phyloP scores from a whole-genome alignment of 139 green algal genomes.

The Pleodorina starrii region DNA sequence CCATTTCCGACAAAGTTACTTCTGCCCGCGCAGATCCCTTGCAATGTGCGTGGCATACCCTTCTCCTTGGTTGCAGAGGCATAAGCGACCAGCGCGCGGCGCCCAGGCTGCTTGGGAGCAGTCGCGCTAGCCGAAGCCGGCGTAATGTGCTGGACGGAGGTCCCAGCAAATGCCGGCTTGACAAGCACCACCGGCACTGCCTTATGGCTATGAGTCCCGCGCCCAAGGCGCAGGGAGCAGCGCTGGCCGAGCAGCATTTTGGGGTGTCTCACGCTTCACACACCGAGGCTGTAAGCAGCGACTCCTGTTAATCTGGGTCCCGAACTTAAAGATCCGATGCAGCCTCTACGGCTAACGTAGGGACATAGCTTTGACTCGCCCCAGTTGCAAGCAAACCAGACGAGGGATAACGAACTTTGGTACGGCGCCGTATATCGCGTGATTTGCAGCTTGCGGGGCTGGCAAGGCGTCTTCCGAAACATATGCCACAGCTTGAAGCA shows the following conservation, averaged over 20 bases:
- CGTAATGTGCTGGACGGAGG: background rate
- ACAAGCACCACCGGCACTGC: background rate
- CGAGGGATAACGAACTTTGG: no score
- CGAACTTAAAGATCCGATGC: no score
- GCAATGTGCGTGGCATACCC: background rate
- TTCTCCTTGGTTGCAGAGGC: constrained; percentile 43
- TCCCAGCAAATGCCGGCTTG: background rate
- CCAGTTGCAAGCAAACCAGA: no score
- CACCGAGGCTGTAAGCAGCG: background rate
- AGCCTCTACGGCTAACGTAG: no score
- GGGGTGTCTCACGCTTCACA: background rate
- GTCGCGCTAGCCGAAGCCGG: constrained; percentile 6
- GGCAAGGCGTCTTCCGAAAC: no score
- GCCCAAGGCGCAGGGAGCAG: constrained; percentile 12
- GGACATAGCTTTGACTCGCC: no score
- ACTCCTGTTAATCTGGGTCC: no score
- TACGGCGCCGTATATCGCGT: no score
- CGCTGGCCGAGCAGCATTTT: constrained; percentile 3
- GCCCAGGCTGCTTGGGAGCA: background rate
- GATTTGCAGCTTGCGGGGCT: no score
- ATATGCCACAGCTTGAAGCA: no score
- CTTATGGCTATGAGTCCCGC: background rate
- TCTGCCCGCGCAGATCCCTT: background rate
- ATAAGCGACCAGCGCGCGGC: background rate
- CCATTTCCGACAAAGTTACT: background rate